Evolutionary conservation across 495 filamentous ascomycete genomes (phyloP).

Genomic region (Hypoxylon subgilvum): DNA sequence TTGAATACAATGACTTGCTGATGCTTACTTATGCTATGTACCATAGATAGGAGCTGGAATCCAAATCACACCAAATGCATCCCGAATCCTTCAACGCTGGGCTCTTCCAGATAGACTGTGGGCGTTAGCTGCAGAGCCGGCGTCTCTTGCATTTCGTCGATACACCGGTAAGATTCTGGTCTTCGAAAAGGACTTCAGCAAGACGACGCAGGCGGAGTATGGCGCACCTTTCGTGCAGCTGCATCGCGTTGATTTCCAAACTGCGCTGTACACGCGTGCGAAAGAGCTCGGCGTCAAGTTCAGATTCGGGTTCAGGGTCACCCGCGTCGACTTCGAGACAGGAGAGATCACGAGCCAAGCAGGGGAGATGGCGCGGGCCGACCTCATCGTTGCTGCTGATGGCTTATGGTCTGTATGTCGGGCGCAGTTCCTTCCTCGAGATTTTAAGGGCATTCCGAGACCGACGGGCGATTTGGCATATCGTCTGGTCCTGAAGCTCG

Average conservation of each 20-base stretch:
- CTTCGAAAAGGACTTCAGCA: constrained; percentile 40
- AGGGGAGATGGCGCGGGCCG: constrained; percentile 43
- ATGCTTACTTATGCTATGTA: too few relatives aligned
- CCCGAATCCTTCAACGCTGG: constrained; percentile 54
- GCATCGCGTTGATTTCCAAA: constrained; percentile 55
- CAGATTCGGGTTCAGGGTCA: constrained; percentile 40
- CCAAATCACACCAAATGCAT: constrained; percentile 53
- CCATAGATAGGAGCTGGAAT: constrained; percentile 54
- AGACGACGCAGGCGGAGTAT: constrained; percentile 41
- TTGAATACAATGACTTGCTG: not conserved
- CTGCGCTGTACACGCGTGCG: constrained; percentile 44
- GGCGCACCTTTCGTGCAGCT: constrained; percentile 49
- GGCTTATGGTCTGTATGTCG: constrained; percentile 58
- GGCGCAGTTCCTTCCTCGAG: constrained; percentile 45
- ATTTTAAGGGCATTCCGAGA: constrained; percentile 48
- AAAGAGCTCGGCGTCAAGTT: constrained; percentile 46
- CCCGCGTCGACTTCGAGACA: constrained; percentile 45
- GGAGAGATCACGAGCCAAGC: constrained; percentile 45
- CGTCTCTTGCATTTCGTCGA: constrained; percentile 34
- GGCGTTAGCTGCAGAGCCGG: constrained; percentile 37
- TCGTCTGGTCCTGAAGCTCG: constrained; percentile 54
- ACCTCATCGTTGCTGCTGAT: constrained; percentile 60
- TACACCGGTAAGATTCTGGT: constrained; percentile 45
- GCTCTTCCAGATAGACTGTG: constrained; percentile 51
- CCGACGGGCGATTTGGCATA: constrained; percentile 64